Evolutionary conservation across 768 basidiomycete species (phyloP).

Genomic region (Paxillus involutus): DNA sequence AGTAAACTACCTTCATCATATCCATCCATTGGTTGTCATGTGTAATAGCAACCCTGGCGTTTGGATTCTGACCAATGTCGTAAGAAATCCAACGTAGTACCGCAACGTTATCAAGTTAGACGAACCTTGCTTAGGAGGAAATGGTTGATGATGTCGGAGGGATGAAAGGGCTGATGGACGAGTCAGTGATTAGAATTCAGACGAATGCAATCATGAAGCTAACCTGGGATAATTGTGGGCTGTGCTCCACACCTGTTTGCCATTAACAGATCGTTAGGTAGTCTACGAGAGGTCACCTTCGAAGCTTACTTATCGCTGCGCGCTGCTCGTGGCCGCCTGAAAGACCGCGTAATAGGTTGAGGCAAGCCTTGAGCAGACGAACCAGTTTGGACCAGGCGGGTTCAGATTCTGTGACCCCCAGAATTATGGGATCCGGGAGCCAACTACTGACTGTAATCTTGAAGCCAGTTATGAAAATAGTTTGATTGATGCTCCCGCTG

Average conservation of each 20-base stretch:
- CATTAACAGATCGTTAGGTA: not conserved
- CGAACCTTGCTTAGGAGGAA: not conserved
- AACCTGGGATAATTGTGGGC: not conserved
- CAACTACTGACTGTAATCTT: not conserved
- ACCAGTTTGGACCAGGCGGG: not conserved
- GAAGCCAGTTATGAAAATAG: slow-evolving; percentile 4
- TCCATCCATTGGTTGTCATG: not conserved
- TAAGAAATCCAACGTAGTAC: not conserved
- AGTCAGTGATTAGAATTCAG: not conserved
- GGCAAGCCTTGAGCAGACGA: not conserved
- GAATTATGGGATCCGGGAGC: not conserved
- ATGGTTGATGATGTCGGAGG: not conserved
- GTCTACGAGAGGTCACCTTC: not conserved
- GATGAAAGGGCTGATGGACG: not conserved
- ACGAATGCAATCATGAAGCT: not conserved
- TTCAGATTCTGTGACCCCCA: not conserved
- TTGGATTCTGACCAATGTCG: not conserved
- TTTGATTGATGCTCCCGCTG: not conserved
- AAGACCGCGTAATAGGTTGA: not conserved
- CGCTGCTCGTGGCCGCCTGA: not conserved
- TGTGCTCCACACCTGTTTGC: not conserved
- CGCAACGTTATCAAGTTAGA: not conserved
- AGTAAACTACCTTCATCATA: not conserved
- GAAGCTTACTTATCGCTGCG: not conserved
- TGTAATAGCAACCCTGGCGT: not conserved